Base-by-base conservation (phyloP, 768 basidiomycete species). In the Termitomyces sp. region DNA sequence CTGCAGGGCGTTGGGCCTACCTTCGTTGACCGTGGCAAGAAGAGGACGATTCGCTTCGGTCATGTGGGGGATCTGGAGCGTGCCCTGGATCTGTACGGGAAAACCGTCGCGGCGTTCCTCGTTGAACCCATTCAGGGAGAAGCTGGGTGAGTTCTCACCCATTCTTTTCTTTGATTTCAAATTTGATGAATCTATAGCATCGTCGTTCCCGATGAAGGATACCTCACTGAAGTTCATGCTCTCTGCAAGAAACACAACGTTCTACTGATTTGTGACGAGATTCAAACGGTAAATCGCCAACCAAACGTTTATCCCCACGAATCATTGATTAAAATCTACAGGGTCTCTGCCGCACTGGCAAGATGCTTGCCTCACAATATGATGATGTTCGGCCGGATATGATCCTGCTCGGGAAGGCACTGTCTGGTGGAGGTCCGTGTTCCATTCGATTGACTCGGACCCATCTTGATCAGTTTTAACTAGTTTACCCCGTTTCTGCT, bases 71-170 rank as follows among this genome's bases (percentile, higher is more conserved):
- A 97, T 63, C 70, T 98, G n/a, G 82, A 86, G 67, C 76, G 78
- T 11, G 96, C 92, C 5, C 70, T 99, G 29, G 85, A 91, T 56
- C 67, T 86, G 35, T 78, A 94, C 67, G 94, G 96, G 9, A 71
- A 87, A 57, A 79, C 89, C 54, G 85, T 91, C 23, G 97, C 95
- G 6, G 96, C 91, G 1, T 94, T 99, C 77, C 78, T 99, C 53
- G 82, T 99, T 3, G 97, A 99, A 72, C 97, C 97, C 5, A 98
- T 99, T 58, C 97, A 99, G 68, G 96, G 96, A n/a, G 96, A 98
- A 73, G 96, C 96, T 16, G 95, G 94, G 91, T 93, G 67, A 42
- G 89, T 59, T 6, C 13, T 16, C 5, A 6, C 25, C 23, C 23
- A 10, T 7, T 6, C 16, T 25, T 32, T 18, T 25, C 2, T 7